A percentile compares a stretch with the other conserved stretches of the same genome.
phyloP scores from a whole-genome alignment of 2,329 filamentous ascomycete genomes.

The Fusarium torulosum region DNA sequence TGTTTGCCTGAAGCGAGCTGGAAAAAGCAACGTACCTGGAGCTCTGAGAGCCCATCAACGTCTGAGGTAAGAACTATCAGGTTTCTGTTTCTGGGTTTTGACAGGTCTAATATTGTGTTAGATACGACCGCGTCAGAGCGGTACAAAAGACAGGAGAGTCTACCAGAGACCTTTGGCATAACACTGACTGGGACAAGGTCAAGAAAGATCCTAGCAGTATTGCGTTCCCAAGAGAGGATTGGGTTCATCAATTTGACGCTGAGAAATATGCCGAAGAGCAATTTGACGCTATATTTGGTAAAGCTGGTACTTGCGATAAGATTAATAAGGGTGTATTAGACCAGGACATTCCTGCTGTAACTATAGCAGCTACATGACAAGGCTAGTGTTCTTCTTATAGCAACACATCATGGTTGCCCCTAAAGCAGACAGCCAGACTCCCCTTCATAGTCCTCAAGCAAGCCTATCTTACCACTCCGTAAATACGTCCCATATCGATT shows the following conservation, averaged over 20 bases:
- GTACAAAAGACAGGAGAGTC: slow-evolving; percentile 43
- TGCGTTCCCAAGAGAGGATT: slow-evolving; percentile 36
- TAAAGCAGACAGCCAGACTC: too few relatives aligned
- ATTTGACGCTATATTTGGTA: slow-evolving; percentile 20
- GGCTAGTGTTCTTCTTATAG: too few relatives aligned
- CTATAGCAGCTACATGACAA: neutral
- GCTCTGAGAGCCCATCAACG: slow-evolving; percentile 33
- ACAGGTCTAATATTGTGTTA: neutral
- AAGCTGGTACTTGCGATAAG: neutral
- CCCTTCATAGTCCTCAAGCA: too few relatives aligned
- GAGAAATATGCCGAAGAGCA: slow-evolving; percentile 38
- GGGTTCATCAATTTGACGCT: slow-evolving; percentile 42
- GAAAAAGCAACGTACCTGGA: slow-evolving; percentile 24
- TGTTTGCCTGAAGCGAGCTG: slow-evolving; percentile 21
- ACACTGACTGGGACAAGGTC: slow-evolving; percentile 39
- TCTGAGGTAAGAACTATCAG: slow-evolving; percentile 13
- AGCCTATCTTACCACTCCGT: too few relatives aligned
- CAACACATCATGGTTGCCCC: too few relatives aligned
- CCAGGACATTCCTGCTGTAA: neutral
- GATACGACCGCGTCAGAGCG: slow-evolving; percentile 39
- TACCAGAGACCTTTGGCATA: slow-evolving; percentile 42
- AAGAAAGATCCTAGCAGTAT: slow-evolving; percentile 33
- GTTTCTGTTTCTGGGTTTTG: rapidly evolving
- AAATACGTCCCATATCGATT: neutral
- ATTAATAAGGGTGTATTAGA: too few relatives aligned